Base-by-base conservation (phyloP, 1,139 yeast species). In the Geotrichum fermentans region DNA sequence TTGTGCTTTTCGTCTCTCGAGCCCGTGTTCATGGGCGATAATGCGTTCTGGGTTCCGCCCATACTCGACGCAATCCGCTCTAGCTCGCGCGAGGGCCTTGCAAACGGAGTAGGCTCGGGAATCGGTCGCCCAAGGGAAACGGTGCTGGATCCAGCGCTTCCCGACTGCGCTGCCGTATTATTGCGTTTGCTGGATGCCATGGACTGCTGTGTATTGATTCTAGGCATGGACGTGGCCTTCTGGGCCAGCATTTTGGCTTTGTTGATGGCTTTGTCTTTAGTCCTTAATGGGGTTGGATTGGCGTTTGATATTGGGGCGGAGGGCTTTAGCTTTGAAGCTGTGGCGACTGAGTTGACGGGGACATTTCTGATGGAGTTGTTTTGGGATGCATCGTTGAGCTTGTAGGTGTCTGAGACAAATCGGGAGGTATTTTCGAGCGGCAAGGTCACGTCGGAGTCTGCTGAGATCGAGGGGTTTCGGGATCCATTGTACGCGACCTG, bases 21-120 rank as follows among this genome's bases (percentile, higher is more conserved):
- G 32, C 47, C 33, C 29, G 51, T 49, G n/a, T 50, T 38, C 26
- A 53, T 45, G 10, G 64, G 52, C 14, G 56, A 51, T 29, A 61
- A 38, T 7, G 62, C 49, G 18, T 42, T 39, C 32, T 44, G 51
- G 13, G 71, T 37, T 11, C 32, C 32, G 11, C 45, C 49, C 7
- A 45, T 38, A 14, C 36, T 63, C 34, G 71, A 64, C 14, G 74
- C 74, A 14, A 71, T 66, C 37, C 74, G 62, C 33, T 71, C 74
- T 10, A 70, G 64, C 48, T 73, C 77, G 47, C 69, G 68, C 1
- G 74, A 70, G 1, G 74, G 70, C 24, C 74, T 55, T 1, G 69
- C 63, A 39, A 72, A 52, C 0, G 77, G 77, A 1, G 74, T 69
- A 40, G 67, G 47, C 42, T 68, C 71, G 2, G 65, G 58, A 6